A percentile compares a stretch with the other conserved stretches of the same genome.
phyloP scores from a whole-genome alignment of 2,329 filamentous ascomycete genomes.

The Aspergillus ustus region DNA sequence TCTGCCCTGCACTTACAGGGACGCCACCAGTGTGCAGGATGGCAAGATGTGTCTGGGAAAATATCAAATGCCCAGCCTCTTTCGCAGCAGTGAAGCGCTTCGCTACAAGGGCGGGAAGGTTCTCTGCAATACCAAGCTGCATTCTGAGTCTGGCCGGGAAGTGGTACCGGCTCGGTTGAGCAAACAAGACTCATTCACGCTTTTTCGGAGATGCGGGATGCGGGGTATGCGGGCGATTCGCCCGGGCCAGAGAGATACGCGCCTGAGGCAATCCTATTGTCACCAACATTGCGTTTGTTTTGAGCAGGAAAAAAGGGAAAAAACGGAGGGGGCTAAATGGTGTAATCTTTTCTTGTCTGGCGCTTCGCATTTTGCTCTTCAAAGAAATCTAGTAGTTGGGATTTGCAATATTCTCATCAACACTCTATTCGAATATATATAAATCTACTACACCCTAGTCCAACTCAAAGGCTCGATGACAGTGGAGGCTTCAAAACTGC shows the following conservation, averaged over 20 bases:
- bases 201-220: conserved; percentile 16
- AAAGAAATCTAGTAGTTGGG: neutral
- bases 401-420: neutral
- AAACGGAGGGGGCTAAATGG: neutral
- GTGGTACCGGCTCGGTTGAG: conserved; percentile 10
- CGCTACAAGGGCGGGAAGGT: conserved; percentile 41
- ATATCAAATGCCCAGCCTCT: conserved; percentile 42
- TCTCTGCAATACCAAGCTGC: conserved; percentile 43
- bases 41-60: conserved; percentile 46
- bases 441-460: neutral
- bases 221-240: conserved; percentile 12
- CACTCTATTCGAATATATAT: neutral
- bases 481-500: neutral
- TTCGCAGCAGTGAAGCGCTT: conserved; percentile 42
- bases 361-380: neutral
- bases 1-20: conserved; percentile 32
- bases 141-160: conserved; percentile 26
- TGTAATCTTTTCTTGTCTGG: neutral
- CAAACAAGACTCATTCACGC: conserved; percentile 5
- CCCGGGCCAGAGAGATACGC: neutral
- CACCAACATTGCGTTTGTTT: neutral
- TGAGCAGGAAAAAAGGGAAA: neutral
- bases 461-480: neutral
- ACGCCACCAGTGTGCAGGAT: conserved; percentile 40
- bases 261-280: neutral